Base-by-base conservation (phyloP, 225 moss, liverwort and hornwort species). In the Straminergon stramineum region DNA sequence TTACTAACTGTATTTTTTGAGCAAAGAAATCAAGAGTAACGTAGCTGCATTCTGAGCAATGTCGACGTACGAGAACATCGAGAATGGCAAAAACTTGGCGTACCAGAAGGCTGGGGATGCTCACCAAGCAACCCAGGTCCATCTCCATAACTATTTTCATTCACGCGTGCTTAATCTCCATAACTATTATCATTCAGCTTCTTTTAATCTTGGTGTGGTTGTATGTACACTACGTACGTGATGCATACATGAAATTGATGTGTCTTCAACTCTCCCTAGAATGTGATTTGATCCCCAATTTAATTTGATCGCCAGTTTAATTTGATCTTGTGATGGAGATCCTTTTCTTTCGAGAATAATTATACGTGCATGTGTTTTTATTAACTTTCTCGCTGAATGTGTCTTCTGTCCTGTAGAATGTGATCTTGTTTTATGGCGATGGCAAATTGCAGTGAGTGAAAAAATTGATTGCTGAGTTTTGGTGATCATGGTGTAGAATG, bases 41-140 rank as follows among this genome's bases (percentile, higher is more conserved):
- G 48, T 48, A 19, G 71, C 83, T 86, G 86, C 86, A 82, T 57
- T 84, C 39, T 89, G 58, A 69, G 55, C 71, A 53, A 91, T 91
- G 93, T 83, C 93, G 82, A 85, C 81, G 41, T 68, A 28, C 30
- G 73, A 91, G 81, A 71, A 68, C 71, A 53, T 78, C 51, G 89
- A 92, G 79, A 45, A 91, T 84, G 83, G 86, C 55, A 86, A 85
- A 86, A 62, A 84, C 9, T 35, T 67, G 71, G 93, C 73, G 11
- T 41, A 81, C 26, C 81, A 91, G 75, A 90, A 91, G 68, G 88
- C 90, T 39, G 92, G 84, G 2, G 90, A 94, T 41, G 91, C 89
- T 80, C 90, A 87, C 37, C 79, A 89, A 52, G 89, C 92, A 68
- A 89, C 91, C 63, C 86, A 91, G 93, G 93, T 93, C 23, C 11